Evolutionary conservation across 2,329 filamentous ascomycete species (phyloP), one percentile per base, ranked within the genome.

Genomic region (Ophidiomyces ophidiicola): DNA sequence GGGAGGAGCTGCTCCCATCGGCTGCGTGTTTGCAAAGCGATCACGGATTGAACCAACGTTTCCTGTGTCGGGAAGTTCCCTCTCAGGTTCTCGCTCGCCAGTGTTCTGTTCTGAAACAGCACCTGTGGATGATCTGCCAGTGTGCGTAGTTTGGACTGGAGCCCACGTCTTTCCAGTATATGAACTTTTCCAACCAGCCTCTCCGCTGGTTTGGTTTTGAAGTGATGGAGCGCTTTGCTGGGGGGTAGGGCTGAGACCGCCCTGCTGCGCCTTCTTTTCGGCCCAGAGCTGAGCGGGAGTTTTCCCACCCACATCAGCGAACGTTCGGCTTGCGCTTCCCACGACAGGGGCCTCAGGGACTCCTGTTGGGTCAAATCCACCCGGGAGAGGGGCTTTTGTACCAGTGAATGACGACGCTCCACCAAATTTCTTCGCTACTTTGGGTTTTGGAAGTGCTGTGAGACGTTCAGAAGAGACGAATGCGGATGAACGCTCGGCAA

Each of bases 231-330:
- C 44, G 32, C 59, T 54, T 18, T 14, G 17, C 8, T 30, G 71
- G 55, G 14, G 67, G 58, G 36, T 59, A 19, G 67, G 63, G 35
- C 71, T 64, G 36, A 57, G 65, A 36, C 72, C 76, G 42, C 79
- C 72, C 58, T 90, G 78, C 44, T 78, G 79, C 25, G 83, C 88
- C 68, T 96, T 96, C 68, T 87, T 93, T 68, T 98, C 90, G 0
- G 88, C 88, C 90, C 90, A 98, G 24, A 94, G 66, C 60, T 98
- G 90, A 20, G 90, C 87, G 5, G 90, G 90, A 4, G 90, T 96
- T 69, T 96, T 98, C 46, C 90, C 90, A 46, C 82, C 87, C 59
- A 92, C 70, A 49, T 94, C 87, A 11, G 90, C 90, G 66, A 96
- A 98, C 0, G 86, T 94, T 53, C 85, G 79, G 63, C 85, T 92